Base-by-base conservation (phyloP, 78 protist genomes). In the Pelomyxa schiedti region DNA sequence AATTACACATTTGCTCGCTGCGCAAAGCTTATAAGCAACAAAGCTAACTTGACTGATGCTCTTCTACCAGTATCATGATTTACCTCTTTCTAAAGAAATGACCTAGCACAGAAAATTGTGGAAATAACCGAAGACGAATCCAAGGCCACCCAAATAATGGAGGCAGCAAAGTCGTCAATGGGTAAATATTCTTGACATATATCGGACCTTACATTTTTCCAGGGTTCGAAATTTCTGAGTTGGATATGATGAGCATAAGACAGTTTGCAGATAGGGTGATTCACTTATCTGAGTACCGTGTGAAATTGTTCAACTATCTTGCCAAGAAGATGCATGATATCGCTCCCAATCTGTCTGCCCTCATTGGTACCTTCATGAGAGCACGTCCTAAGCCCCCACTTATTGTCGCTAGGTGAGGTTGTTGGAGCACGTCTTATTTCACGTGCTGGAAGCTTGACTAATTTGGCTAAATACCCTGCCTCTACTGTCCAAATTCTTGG, bases 401-500 rank as follows among this genome's bases (percentile, higher is more conserved):
- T n/a, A n/a, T n/a, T n/a, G n/a, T n/a, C n/a, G n/a, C n/a, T n/a
- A n/a, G n/a, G 99, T 72, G 98, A 95, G 67, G 65, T 88, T 47
- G 93, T 96, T 36, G 92, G 81, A 64, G 77, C 88, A 29, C 65
- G 93, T 26, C 84, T 95, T 76, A 91, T 95, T 71, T 65, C 95
- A 3, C 95, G 91, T 78, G 98, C 98, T 3, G 97, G 97, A 29
- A 82, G 94, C 42, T 89, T 98, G 39, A 86, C 93, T 72, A 90
- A 82, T 74, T 90, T 98, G 30, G 95, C 99, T 75, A 98, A 98
- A 90, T 84, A 79, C 86, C 99, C 99, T n/a, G 99, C 99, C 16
- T 95, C 99, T 16, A 98, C 99, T 16, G 95, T 97, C 39, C 99
- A 98, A 86, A 98, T 98, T 75, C 88, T 98, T 0, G 99, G 99